Conservation (phyloP, 257 asterid species). For the Solanum verrucosum region DNA sequence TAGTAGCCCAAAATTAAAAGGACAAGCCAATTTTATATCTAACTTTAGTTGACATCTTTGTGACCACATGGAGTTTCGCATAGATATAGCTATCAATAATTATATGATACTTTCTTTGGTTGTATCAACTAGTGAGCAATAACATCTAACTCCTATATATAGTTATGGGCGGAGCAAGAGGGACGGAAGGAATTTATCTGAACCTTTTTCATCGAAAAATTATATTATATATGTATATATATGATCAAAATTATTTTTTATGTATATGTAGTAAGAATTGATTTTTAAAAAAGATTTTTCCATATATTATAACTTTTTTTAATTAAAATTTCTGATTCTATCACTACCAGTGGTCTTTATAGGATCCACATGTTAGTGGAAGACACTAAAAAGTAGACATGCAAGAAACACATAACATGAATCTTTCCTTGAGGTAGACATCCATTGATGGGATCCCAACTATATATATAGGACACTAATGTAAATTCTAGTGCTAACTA, state of each 20-base stretch:
- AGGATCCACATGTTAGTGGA: not conserved
- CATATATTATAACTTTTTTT: not conserved
- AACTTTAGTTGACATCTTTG: not conserved
- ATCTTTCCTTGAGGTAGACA: not conserved
- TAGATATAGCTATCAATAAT: not conserved
- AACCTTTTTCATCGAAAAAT: not conserved
- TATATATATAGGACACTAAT: not conserved
- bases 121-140: not conserved
- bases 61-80: not conserved
- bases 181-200: not conserved
- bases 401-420: not conserved
- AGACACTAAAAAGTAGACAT: not conserved
- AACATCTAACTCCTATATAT: not conserved
- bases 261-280: not conserved
- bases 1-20: not conserved
- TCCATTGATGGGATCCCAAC: not conserved
- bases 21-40: not conserved
- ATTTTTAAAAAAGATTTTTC: rapidly evolving
- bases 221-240: not conserved
- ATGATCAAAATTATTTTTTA: not conserved
- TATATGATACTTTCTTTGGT: not conserved
- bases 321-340: not conserved
- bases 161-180: not conserved
- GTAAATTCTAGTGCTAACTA: not conserved
- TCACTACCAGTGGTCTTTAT: not conserved